Conservation (phyloP, 2,329 filamentous ascomycete genomes). For the Exophiala sideris region DNA sequence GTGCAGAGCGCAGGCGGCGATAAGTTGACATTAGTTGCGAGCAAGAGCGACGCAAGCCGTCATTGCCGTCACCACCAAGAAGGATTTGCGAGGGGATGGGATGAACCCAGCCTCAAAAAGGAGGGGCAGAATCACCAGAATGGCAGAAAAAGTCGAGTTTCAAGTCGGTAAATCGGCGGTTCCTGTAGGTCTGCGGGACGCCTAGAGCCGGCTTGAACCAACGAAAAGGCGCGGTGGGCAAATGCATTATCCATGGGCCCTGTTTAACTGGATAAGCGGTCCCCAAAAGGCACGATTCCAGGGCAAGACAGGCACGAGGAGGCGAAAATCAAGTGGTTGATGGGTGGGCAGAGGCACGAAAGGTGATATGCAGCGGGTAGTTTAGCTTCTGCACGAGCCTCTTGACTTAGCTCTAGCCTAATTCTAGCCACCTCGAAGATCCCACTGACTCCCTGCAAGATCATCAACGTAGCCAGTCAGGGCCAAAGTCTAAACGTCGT, state of each 20-base stretch:
- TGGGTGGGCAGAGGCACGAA: too few relatives aligned
- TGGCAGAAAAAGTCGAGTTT: too few relatives aligned
- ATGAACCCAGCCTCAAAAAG: conserved; percentile 1
- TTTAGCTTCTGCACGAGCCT: background rate
- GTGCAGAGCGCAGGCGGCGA: conserved; percentile 1
- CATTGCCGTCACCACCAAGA: conserved; percentile 4
- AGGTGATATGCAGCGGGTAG: conserved; percentile 1
- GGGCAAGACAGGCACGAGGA: too few relatives aligned
- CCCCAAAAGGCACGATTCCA: too few relatives aligned
- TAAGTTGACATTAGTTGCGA: background rate
- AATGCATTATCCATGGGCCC: too few relatives aligned
- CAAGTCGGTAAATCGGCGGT: background rate
- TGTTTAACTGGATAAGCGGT: too few relatives aligned
- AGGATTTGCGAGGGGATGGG: background rate
- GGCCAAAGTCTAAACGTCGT: conserved; percentile 1
- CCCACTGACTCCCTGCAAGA: conserved; percentile 10
- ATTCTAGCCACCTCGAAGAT: background rate
- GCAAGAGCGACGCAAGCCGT: conserved; percentile 2
- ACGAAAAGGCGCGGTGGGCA: too few relatives aligned
- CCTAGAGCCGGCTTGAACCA: background rate
- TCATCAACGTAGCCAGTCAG: conserved; percentile 14
- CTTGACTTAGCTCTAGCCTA: conserved; percentile 1
- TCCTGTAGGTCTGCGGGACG: conserved; percentile 1
- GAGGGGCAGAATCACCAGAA: conserved; percentile 5
- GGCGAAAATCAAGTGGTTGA: too few relatives aligned